Evolutionary conservation across 1,284 basidiomycete genomes (phyloP).

Genomic region (Ceratobasidium theobromae): DNA sequence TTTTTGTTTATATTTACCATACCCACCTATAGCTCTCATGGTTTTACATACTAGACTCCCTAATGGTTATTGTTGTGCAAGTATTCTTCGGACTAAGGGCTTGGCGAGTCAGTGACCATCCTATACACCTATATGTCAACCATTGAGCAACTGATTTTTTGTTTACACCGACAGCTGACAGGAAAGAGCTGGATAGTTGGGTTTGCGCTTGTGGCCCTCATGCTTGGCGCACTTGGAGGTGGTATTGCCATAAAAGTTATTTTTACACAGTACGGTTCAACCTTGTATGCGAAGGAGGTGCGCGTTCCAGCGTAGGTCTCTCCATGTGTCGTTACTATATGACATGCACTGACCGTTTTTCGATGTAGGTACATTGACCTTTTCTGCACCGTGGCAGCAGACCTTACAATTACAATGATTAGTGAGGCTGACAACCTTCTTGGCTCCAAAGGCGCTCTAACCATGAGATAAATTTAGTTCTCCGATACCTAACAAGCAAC

Average conservation of each 20-base stretch:
- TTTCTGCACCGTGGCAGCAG: conserved; percentile 24
- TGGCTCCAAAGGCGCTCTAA: background rate
- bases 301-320: conserved; percentile 23
- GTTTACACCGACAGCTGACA: background rate
- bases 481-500: background rate
- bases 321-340: background rate
- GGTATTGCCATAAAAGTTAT: conserved; percentile 24
- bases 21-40: conserved; percentile 4
- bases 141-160: background rate
- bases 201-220: background rate
- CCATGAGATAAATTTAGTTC: background rate
- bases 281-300: conserved; percentile 10
- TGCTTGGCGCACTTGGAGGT: conserved; percentile 8
- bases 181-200: conserved; percentile 9
- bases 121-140: background rate
- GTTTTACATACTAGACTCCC: conserved; percentile 28
- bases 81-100: conserved; percentile 22
- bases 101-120: conserved; percentile 4
- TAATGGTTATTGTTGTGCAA: conserved; percentile 29
- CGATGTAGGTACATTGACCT: conserved; percentile 20
- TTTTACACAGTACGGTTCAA: conserved; percentile 25
- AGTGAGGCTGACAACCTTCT: background rate
- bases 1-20: background rate
- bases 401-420: conserved; percentile 11
- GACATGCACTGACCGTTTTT: background rate